These are phyloP conservation scores for Nicotiana noctiflora DNA, from an alignment of 257 asterid species.

Conservation along the genomic window DNA sequence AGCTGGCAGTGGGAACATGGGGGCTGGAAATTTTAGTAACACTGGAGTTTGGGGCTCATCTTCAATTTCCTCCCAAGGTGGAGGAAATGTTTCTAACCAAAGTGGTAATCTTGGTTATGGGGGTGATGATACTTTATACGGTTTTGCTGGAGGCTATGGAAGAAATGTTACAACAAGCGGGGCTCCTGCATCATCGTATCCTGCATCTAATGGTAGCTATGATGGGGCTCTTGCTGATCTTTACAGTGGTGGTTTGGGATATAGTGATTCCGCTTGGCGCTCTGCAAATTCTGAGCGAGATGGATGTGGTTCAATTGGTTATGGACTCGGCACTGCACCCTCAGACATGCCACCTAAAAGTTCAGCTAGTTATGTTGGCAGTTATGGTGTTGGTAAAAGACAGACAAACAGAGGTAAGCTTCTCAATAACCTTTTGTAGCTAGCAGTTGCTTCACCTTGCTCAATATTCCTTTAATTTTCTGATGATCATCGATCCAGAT, in stretches of 20 bases:
- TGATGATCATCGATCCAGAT: background rate
- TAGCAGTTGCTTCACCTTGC: background rate
- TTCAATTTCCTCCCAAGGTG: conserved; percentile 16
- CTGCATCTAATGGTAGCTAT: conserved; percentile 22
- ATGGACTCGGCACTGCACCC: conserved; percentile 9
- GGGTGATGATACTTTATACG: conserved; percentile 15
- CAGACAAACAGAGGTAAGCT: conserved; percentile 19
- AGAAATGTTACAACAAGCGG: conserved; percentile 16
- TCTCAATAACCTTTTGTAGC: background rate
- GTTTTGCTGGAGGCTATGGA: conserved; percentile 19
- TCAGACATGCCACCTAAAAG: conserved; percentile 16
- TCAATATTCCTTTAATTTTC: conserved; percentile 1
- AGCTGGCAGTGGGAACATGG: conserved; percentile 12
- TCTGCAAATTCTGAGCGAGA: conserved; percentile 17
- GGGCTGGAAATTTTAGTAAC: conserved; percentile 14
- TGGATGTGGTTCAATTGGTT: conserved; percentile 20
- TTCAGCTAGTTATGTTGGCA: conserved; percentile 20
- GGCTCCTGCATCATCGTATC: conserved; percentile 13
- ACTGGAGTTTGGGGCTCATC: conserved; percentile 23
- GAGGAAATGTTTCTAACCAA: conserved; percentile 18
- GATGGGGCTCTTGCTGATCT: conserved; percentile 23
- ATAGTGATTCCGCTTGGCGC: conserved; percentile 19
- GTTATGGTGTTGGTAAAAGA: conserved; percentile 20
- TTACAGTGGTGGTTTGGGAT: conserved; percentile 15
- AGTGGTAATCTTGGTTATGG: conserved; percentile 21